These are phyloP conservation scores for Amphibolis antarctica DNA, from an alignment of 106 monocot genomes.

Conservation along the genomic window DNA sequence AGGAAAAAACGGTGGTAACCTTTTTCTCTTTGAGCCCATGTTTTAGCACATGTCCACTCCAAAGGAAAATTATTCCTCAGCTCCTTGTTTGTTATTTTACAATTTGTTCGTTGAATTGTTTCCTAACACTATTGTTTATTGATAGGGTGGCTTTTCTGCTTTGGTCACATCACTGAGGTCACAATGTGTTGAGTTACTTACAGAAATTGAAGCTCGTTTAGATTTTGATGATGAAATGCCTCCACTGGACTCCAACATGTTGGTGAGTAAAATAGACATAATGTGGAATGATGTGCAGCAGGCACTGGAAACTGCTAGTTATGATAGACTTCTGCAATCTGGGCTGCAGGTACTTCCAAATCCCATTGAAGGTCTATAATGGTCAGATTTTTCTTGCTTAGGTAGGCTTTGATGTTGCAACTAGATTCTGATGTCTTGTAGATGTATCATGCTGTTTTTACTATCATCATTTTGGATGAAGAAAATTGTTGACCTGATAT, in stretches of 20 bases:
- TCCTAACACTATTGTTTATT: neutral
- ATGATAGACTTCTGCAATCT: conserved; percentile 83
- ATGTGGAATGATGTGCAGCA: conserved; percentile 68
- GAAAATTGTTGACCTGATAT: neutral
- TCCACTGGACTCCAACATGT: conserved; percentile 29
- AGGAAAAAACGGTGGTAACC: no score
- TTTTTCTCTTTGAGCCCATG: no score
- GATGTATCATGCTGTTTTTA: neutral
- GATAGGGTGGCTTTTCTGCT: conserved; percentile 88
- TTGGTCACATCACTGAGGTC: conserved; percentile 60
- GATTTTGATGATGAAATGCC: conserved; percentile 99
- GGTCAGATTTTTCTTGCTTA: neutral
- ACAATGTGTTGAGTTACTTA: conserved; percentile 78
- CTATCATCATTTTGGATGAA: neutral
- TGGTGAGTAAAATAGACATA: conserved; percentile 39
- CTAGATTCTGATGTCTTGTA: no score
- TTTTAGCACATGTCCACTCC: no score
- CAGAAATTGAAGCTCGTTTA: conserved; percentile 90
- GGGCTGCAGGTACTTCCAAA: conserved; percentile 63
- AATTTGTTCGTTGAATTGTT: neutral
- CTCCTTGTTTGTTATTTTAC: no score
- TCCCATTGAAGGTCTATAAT: neutral
- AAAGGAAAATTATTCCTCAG: no score
- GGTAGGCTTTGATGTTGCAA: no score
- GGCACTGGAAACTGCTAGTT: conserved; percentile 78